Evolutionary conservation across 1,139 yeast genomes (phyloP).

Genomic region (Sugiyamaella grinbergsii): DNA sequence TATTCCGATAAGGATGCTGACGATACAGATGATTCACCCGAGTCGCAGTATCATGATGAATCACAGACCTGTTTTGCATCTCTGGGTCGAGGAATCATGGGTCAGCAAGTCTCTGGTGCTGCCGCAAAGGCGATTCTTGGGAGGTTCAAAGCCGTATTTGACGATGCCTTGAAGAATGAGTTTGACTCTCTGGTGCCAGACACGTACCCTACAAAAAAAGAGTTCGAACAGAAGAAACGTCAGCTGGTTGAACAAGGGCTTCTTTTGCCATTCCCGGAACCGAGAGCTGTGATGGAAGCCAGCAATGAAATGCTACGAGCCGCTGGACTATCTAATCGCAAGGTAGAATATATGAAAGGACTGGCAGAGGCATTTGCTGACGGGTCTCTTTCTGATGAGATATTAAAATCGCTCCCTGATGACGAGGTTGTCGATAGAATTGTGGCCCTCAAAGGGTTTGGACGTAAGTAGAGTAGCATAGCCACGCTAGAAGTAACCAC

Average conservation of each 20-base stretch:
- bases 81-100: slow-evolving; percentile 55
- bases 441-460: slow-evolving; percentile 73
- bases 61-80: slow-evolving; percentile 41
- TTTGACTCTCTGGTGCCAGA: slow-evolving; percentile 9
- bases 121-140: slow-evolving; percentile 70
- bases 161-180: slow-evolving; percentile 6
- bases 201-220: slow-evolving; percentile 9
- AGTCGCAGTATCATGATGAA: slow-evolving; percentile 5
- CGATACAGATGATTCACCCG: background rate
- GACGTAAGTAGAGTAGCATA: slow-evolving; percentile 47
- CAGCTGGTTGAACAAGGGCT: slow-evolving; percentile 12
- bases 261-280: slow-evolving; percentile 51
- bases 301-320: slow-evolving; percentile 53
- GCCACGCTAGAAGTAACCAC: too few relatives aligned
- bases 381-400: slow-evolving; percentile 48
- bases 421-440: slow-evolving; percentile 59
- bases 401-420: slow-evolving; percentile 43
- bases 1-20: slow-evolving; percentile 17
- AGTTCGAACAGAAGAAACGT: slow-evolving; percentile 14
- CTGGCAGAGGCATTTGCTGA: slow-evolving; percentile 59
- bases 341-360: slow-evolving; percentile 63
- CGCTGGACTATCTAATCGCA: slow-evolving; percentile 73
- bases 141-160: slow-evolving; percentile 50
- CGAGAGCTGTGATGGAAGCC: slow-evolving; percentile 50
- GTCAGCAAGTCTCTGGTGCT: slow-evolving; percentile 84